Percentiles rank a stretch among this genome's conserved stretches.
phyloP scores from a whole-genome alignment of 768 basidiomycete species.

The Lentinula aciculospora region DNA sequence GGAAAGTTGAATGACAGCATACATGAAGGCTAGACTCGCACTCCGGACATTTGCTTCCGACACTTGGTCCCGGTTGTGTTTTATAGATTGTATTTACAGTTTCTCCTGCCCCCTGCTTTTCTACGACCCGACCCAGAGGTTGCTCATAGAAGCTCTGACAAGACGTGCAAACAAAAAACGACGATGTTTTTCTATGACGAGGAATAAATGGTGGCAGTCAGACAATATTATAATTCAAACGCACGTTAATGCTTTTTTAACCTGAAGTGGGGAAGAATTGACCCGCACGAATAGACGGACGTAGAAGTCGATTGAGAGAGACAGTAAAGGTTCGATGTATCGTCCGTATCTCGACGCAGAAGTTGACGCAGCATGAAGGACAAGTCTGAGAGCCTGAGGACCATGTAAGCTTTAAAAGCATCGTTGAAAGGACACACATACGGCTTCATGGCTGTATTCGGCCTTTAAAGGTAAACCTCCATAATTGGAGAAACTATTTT shows the following conservation, averaged over 20 bases:
- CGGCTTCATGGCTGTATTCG: conserved; percentile 95
- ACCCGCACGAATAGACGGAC: conserved; percentile 87
- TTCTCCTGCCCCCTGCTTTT: conserved; percentile 52
- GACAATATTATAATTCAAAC: conserved; percentile 17
- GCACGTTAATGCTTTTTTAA: conserved; percentile 78
- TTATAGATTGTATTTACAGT: conserved; percentile 65
- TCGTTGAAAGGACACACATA: conserved; percentile 26
- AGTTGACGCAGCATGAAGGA: conserved; percentile 81
- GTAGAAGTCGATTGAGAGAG: conserved; percentile 96
- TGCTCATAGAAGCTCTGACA: conserved; percentile 85
- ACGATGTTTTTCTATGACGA: conserved; percentile 68
- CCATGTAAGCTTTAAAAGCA: conserved; percentile 1
- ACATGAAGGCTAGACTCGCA: conserved; percentile 79
- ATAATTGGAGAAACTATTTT: conserved; percentile 83
- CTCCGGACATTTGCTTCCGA: conserved; percentile 68
- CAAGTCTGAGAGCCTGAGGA: conserved; percentile 77
- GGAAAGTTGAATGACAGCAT: conserved; percentile 18
- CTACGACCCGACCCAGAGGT: conserved; percentile 71
- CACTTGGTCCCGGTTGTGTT: conserved; percentile 62
- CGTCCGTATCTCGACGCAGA: conserved; percentile 91
- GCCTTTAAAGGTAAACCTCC: conserved; percentile 86
- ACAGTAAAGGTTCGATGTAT: conserved; percentile 83
- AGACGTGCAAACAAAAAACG: conserved; percentile 76
- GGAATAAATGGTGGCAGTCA: not conserved
- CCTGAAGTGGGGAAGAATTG: conserved; percentile 66